Conservation (phyloP, 2,329 filamentous ascomycete species). For the Talaromyces rugulosus region DNA sequence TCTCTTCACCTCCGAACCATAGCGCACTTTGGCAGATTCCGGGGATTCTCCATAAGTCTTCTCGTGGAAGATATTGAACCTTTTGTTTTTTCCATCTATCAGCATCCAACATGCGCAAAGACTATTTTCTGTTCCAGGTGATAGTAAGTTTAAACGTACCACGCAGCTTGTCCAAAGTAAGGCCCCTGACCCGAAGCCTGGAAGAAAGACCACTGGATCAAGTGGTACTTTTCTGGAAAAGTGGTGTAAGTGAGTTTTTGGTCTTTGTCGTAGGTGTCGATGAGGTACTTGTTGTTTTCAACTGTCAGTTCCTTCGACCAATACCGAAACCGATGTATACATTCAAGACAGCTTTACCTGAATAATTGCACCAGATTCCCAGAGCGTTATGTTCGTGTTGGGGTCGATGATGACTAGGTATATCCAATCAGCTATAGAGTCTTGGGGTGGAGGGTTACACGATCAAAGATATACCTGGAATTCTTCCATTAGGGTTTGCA, state of each 20-base stretch:
- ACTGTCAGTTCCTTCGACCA: too few species aligned
- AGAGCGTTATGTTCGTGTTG: slow-evolving; percentile 7
- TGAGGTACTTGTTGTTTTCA: slow-evolving; percentile 6
- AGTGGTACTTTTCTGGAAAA: slow-evolving; percentile 2
- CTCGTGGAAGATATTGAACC: too few species aligned
- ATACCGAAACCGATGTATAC: too few species aligned
- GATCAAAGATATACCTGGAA: background rate
- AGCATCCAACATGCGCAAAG: too few species aligned
- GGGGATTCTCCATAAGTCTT: background rate
- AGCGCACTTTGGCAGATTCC: slow-evolving; percentile 3
- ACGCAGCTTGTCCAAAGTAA: slow-evolving; percentile 10
- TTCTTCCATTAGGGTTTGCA: slow-evolving; percentile 11
- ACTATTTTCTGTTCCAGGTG: too few species aligned
- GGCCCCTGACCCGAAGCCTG: slow-evolving; percentile 11
- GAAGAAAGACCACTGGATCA: slow-evolving; percentile 10
- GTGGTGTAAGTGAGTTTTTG: background rate
- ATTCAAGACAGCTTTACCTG: too few species aligned
- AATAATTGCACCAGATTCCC: slow-evolving; percentile 6
- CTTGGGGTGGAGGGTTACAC: too few species aligned
- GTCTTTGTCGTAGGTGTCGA: slow-evolving; percentile 1
- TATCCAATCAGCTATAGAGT: too few species aligned
- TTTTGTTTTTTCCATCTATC: too few species aligned
- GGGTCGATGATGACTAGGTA: slow-evolving; percentile 1
- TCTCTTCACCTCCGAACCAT: slow-evolving; percentile 4
- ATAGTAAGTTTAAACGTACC: background rate